Percentiles rank a stretch among this genome's conserved stretches.
Evolutionary conservation across 1,284 basidiomycete species (phyloP).

Genomic region (Coriolopsis trogii): DNA sequence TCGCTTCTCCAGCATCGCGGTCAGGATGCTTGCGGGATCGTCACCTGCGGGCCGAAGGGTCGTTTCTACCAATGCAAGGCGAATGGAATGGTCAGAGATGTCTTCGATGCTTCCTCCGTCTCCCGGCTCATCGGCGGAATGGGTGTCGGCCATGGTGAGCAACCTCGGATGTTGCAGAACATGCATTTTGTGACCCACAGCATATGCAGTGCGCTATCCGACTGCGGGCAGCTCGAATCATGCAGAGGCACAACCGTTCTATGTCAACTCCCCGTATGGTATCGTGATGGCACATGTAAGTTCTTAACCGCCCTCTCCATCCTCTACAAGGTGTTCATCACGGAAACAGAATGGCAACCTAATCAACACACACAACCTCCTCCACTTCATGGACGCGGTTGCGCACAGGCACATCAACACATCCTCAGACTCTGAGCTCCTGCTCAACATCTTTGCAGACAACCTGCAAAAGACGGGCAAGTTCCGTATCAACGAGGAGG

Average conservation of each 20-base stretch:
- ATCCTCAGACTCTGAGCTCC: constrained; percentile 95
- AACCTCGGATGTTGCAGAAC: constrained; percentile 15
- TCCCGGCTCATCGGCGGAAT: constrained; percentile 87
- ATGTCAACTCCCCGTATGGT: constrained; percentile 99
- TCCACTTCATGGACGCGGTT: constrained; percentile 93
- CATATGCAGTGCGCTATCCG: constrained; percentile 84
- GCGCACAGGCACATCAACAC: constrained; percentile 99
- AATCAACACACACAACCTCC: constrained; percentile 88
- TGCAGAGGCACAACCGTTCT: constrained; percentile 99
- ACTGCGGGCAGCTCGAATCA: constrained; percentile 97
- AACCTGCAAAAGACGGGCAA: constrained; percentile 99
- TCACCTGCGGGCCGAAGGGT: constrained; percentile 95
- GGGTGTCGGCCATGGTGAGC: constrained; percentile 96
- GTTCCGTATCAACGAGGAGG: constrained; percentile 99
- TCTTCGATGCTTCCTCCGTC: constrained; percentile 86
- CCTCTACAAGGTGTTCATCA: constrained; percentile 1
- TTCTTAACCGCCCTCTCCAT: constrained; percentile 18
- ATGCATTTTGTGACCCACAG: constrained; percentile 5
- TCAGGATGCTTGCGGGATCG: constrained; percentile 98
- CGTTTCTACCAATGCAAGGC: constrained; percentile 98
- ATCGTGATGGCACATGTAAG: constrained; percentile 97
- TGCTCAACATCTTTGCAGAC: constrained; percentile 97
- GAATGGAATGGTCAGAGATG: constrained; percentile 99
- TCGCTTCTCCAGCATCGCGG: constrained; percentile 93
- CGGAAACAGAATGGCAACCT: constrained; percentile 92